Conservation (phyloP, 169 alveolate genomes). For the Eimeria acervulina region DNA sequence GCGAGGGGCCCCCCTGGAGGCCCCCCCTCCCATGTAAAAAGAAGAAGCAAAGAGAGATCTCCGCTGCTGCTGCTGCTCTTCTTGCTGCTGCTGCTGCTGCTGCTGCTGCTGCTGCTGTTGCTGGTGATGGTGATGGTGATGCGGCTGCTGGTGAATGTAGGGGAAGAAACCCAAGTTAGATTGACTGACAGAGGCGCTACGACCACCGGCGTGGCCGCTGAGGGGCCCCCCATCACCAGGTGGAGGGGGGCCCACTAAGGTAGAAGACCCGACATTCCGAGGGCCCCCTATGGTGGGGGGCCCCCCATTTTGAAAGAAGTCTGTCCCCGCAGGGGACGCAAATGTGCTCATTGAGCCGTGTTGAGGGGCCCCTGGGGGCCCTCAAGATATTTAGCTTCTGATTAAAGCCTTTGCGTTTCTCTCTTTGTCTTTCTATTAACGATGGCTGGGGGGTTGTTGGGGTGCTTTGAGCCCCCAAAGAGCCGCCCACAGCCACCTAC, state of each 20-base stretch:
- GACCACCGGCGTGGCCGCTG: background rate
- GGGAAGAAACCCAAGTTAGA: background rate
- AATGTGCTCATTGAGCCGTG: slow-evolving; percentile 7
- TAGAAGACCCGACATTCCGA: background rate
- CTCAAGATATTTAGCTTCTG: background rate
- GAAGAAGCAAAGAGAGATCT: background rate
- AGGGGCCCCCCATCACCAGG: background rate
- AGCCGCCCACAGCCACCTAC: background rate
- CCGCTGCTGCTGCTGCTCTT: background rate
- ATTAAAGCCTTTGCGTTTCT: background rate
- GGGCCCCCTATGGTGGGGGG: slow-evolving; percentile 29
- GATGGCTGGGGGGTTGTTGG: background rate
- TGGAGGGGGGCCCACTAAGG: background rate
- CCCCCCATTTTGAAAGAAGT: background rate
- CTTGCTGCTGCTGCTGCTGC: slow-evolving; percentile 39
- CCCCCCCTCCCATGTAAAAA: background rate
- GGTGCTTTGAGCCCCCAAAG: background rate
- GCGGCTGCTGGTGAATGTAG: background rate
- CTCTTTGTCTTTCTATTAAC: too few relatives aligned
- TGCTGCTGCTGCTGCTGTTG: slow-evolving; percentile 23
- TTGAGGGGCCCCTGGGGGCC: slow-evolving; percentile 70
- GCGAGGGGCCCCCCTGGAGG: background rate
- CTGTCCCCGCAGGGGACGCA: slow-evolving; percentile 48
- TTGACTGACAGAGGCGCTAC: background rate
- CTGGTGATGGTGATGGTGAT: background rate